These are phyloP conservation scores for Nannochloris sp. DNA, from an alignment of 139 green algal genomes.

Conservation along the genomic window DNA sequence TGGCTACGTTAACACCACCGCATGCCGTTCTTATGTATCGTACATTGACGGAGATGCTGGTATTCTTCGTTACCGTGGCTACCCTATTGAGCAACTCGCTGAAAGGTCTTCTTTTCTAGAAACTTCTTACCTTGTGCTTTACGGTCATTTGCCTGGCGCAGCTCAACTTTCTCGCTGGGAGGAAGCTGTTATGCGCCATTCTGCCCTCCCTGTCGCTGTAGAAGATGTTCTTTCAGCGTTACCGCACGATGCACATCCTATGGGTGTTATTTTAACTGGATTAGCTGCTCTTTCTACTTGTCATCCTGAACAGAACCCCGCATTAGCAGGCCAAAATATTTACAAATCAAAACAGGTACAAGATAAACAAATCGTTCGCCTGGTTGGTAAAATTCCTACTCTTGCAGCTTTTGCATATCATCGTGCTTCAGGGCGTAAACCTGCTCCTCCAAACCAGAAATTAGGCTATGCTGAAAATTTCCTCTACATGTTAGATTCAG, in stretches of 20 bases:
- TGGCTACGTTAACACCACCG: constrained; percentile 91
- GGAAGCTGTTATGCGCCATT: constrained; percentile 80
- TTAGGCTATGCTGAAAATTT: constrained; percentile 89
- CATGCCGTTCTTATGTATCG: constrained; percentile 79
- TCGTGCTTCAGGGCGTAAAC: constrained; percentile 70
- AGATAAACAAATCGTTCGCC: constrained; percentile 95
- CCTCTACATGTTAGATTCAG: constrained; percentile 95
- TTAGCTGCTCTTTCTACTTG: constrained; percentile 71
- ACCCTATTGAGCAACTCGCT: constrained; percentile 93
- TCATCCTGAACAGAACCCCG: constrained; percentile 91
- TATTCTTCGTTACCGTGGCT: constrained; percentile 91
- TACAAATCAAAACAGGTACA: constrained; percentile 84
- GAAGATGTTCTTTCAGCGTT: constrained; percentile 60
- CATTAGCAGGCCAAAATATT: constrained; percentile 78
- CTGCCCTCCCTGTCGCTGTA: constrained; percentile 70
- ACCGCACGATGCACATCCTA: constrained; percentile 90
- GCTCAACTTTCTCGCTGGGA: constrained; percentile 52
- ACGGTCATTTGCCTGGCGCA: constrained; percentile 70
- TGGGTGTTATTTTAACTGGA: constrained; percentile 79
- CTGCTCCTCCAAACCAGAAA: constrained; percentile 69
- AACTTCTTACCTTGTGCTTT: constrained; percentile 76
- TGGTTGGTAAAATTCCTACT: constrained; percentile 82
- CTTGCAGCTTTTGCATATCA: constrained; percentile 92
- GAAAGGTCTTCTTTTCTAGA: constrained; percentile 81
- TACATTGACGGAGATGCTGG: constrained; percentile 97